Conservation (phyloP, 2,329 filamentous ascomycete species). For the Didymella lethalis region DNA sequence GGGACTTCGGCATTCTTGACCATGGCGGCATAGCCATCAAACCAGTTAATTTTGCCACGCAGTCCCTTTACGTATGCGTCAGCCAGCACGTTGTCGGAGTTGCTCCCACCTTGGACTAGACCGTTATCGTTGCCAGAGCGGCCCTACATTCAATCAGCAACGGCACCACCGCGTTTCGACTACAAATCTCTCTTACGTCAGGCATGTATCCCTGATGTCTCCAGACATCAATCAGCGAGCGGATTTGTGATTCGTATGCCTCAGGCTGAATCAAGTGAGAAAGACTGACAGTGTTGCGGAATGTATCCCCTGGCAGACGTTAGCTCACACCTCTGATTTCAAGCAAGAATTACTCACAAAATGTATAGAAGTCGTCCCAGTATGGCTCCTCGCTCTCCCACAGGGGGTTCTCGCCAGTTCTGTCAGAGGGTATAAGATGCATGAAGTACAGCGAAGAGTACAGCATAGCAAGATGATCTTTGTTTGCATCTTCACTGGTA, state of each 20-base stretch:
- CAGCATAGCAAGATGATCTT: constrained; percentile 63
- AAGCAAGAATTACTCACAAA: constrained; percentile 58
- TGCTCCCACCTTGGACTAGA: constrained; percentile 72
- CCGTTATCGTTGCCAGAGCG: constrained; percentile 74
- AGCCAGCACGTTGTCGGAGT: constrained; percentile 74
- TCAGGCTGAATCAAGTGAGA: constrained; percentile 70
- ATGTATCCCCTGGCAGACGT: constrained; percentile 71
- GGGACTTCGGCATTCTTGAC: constrained; percentile 70
- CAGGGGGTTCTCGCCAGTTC: constrained; percentile 73
- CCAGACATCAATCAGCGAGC: constrained; percentile 73
- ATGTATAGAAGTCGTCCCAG: constrained; percentile 74
- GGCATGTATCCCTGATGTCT: constrained; percentile 69
- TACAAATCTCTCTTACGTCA: constrained; percentile 55
- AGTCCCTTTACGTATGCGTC: constrained; percentile 76
- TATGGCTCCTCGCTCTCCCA: constrained; percentile 73
- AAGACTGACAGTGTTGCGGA: constrained; percentile 64
- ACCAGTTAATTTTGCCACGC: constrained; percentile 69
- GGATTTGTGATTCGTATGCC: constrained; percentile 70
- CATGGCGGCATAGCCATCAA: constrained; percentile 73
- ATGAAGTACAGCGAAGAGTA: constrained; percentile 75
- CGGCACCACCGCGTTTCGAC: too few species aligned
- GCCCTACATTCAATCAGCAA: constrained; percentile 21
- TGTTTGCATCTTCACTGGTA: constrained; percentile 61
- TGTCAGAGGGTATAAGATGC: constrained; percentile 72
- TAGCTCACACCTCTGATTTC: constrained; percentile 50